Percentiles rank a stretch among this genome's conserved stretches.
phyloP scores from a whole-genome alignment of 371 early-diverging fungal species.

The Actinomucor elegans region DNA sequence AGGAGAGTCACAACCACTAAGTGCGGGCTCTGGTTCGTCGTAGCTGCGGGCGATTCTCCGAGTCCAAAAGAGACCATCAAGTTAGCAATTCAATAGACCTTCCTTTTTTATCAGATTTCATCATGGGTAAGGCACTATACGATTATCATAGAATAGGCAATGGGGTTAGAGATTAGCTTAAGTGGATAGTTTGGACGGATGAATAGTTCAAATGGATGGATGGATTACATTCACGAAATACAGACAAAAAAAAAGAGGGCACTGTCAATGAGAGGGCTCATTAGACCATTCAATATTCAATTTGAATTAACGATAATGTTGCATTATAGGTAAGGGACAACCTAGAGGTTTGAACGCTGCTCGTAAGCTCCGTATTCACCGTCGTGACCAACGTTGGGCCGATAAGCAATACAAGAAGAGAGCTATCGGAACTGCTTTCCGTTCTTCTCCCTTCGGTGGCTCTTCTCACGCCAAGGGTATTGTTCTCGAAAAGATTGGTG shows the following conservation, averaged over 20 bases:
- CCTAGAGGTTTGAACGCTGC: constrained; percentile 99
- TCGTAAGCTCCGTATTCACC: constrained; percentile 95
- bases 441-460: constrained; percentile 97
- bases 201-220: constrained; percentile 11
- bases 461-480: constrained; percentile 99
- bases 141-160: neutral
- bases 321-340: constrained; percentile 80
- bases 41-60: neutral
- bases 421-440: constrained; percentile 97
- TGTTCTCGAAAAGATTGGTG: constrained; percentile 99
- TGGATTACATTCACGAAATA: constrained; percentile 5
- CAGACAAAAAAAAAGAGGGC: no score
- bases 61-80: constrained; percentile 20
- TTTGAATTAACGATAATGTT: no score
- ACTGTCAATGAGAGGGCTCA: no score
- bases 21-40: neutral
- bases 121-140: constrained; percentile 24
- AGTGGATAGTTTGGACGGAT: neutral
- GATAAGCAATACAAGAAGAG: constrained; percentile 99
- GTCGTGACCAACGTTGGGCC: constrained; percentile 99
- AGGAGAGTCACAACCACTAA: neutral
- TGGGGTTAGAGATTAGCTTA: neutral
- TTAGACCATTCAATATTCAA: no score
- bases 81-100: constrained; percentile 23
- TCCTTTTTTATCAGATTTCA: constrained; percentile 33